phyloP scores from a whole-genome alignment of 306 rosid genomes.

The Citrullus amarus region DNA sequence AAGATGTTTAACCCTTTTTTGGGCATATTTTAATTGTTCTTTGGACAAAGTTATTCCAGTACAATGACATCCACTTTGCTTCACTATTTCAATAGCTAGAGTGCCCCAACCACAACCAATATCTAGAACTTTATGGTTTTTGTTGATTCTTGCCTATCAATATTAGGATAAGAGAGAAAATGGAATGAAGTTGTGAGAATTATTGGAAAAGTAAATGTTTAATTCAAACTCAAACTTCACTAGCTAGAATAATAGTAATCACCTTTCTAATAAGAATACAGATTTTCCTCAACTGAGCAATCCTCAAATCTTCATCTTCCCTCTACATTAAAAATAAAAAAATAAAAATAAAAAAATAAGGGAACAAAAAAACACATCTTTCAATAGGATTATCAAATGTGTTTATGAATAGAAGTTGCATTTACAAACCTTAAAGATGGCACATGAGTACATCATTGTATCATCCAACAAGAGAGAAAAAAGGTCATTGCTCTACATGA shows the following conservation, averaged over 20 bases:
- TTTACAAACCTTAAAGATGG: background rate
- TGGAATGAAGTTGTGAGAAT: too few relatives aligned
- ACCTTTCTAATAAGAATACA: conserved; percentile 54
- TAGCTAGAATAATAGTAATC: background rate
- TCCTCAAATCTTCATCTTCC: conserved; percentile 58
- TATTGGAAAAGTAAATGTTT: background rate
- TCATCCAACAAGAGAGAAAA: background rate
- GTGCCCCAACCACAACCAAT: conserved; percentile 91
- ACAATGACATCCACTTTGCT: conserved; percentile 65
- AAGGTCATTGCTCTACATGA: background rate
- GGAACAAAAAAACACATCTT: too few relatives aligned
- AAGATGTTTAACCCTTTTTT: conserved; percentile 44
- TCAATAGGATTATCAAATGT: too few relatives aligned
- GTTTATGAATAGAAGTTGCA: too few relatives aligned
- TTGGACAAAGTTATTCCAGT: conserved; percentile 68
- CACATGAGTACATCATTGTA: background rate
- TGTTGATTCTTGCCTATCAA: conserved; percentile 42
- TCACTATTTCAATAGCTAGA: conserved; percentile 71
- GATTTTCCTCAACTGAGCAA: conserved; percentile 62
- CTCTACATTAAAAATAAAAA: conserved; percentile 8
- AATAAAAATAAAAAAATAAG: too few relatives aligned
- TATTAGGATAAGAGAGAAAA: background rate
- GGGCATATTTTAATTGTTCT: conserved; percentile 68
- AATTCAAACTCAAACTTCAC: background rate
- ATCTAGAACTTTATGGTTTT: conserved; percentile 70